phyloP scores from a whole-genome alignment of 78 protist species.

The slime mould (Dictyostelium discoideum) region dicty_2.7 NC_007088.5:3895001-3895500 shows the following conservation, averaged over 20 bases:
- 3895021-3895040: conserved; percentile 55
- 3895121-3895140: not conserved
- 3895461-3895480: conserved; percentile 37
- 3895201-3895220: not conserved
- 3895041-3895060: conserved; percentile 26
- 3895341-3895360: conserved; percentile 9
- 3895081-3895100: conserved; percentile 46
- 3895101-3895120: conserved; percentile 41
- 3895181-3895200: not conserved
- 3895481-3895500: conserved; percentile 8
- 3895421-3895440: conserved; percentile 21
- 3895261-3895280: conserved; percentile 5
- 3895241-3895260: conserved; percentile 7
- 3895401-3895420: conserved; percentile 28
- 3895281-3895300: conserved; percentile 34
- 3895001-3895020: conserved; percentile 69
- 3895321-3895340: not conserved
- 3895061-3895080: conserved; percentile 68
- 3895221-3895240: not conserved
- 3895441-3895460: conserved; percentile 12
- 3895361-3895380: conserved; percentile 19
- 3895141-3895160: conserved; percentile 22
- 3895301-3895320: conserved; percentile 3
- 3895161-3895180: conserved; percentile 65
- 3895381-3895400: conserved; percentile 57